Evolutionary conservation across 768 basidiomycete species (phyloP).

Genomic region (Leccinum olivaceopallidum): DNA sequence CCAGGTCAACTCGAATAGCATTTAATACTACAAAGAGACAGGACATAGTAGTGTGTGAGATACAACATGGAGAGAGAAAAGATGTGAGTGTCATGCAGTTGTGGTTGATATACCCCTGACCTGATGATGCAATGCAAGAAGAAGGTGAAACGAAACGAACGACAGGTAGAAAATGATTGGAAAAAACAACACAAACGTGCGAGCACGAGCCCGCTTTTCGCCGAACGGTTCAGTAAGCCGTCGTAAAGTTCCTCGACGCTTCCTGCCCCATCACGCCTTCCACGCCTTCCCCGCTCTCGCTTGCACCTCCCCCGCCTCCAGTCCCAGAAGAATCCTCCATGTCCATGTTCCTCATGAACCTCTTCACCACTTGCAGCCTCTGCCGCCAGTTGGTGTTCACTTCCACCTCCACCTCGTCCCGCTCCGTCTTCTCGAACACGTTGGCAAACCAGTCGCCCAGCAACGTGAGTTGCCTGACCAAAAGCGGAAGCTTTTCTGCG

Average conservation of each 20-base stretch:
- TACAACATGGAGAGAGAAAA: slow-evolving; percentile 12
- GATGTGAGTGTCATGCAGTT: slow-evolving; percentile 7
- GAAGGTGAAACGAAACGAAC: slow-evolving; percentile 20
- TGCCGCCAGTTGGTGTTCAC: slow-evolving; percentile 89
- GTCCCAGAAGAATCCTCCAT: slow-evolving; percentile 23
- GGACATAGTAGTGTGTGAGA: slow-evolving; percentile 3
- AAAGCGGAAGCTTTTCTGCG: slow-evolving; percentile 79
- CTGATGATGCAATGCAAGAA: slow-evolving; percentile 13
- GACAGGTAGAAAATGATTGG: slow-evolving; percentile 4
- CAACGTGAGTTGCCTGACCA: slow-evolving; percentile 86
- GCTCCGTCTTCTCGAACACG: slow-evolving; percentile 73
- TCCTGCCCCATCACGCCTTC: slow-evolving; percentile 56
- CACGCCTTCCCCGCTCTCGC: slow-evolving; percentile 21
- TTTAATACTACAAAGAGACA: slow-evolving; percentile 9
- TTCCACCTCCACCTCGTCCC: slow-evolving; percentile 70
- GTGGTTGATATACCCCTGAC: slow-evolving; percentile 13
- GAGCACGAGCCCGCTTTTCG: slow-evolving; percentile 6
- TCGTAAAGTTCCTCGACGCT: slow-evolving; percentile 58
- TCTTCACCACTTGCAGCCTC: slow-evolving; percentile 75
- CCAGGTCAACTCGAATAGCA: neutral
- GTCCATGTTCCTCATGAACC: slow-evolving; percentile 45
- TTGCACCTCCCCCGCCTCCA: slow-evolving; percentile 21
- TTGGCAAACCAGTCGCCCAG: slow-evolving; percentile 90
- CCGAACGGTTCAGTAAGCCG: slow-evolving; percentile 39
- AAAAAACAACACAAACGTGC: neutral